Percentiles rank a stretch among this genome's conserved stretches.
Conservation (phyloP, 2,329 filamentous ascomycete species). For the Ophiocordyceps camponoti-floridani region DNA sequence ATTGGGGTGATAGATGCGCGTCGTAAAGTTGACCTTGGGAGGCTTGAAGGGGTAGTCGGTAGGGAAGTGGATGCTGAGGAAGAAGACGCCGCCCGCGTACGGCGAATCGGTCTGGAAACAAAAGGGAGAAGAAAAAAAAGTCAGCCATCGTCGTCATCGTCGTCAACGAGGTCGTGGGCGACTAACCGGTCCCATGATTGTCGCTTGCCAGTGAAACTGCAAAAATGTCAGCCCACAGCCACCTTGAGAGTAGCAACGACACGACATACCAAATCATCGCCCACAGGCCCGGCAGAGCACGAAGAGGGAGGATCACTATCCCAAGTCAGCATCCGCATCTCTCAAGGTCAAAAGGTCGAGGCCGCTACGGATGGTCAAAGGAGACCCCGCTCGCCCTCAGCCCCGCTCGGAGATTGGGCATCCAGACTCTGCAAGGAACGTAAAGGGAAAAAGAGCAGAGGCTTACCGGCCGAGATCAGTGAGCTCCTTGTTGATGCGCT, state of each 20-base stretch:
- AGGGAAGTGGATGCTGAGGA: constrained; percentile 96
- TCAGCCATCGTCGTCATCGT: background rate
- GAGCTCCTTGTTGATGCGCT: constrained; percentile 91
- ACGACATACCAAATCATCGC: constrained; percentile 81
- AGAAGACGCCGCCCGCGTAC: constrained; percentile 97
- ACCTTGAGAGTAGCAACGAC: background rate
- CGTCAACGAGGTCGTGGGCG: background rate
- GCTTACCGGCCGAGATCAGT: constrained; percentile 76
- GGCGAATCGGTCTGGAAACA: constrained; percentile 69
- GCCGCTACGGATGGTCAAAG: background rate
- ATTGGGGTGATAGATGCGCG: constrained; percentile 98
- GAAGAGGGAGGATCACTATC: constrained; percentile 90
- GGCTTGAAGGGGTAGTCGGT: constrained; percentile 99
- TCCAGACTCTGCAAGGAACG: constrained; percentile 4
- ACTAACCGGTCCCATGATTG: constrained; percentile 97
- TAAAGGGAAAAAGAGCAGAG: background rate
- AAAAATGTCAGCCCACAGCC: background rate
- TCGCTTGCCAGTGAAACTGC: constrained; percentile 99
- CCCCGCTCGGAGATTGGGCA: constrained; percentile 19
- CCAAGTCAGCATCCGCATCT: constrained; percentile 10
- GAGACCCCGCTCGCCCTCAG: constrained; percentile 17
- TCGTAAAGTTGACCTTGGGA: constrained; percentile 99
- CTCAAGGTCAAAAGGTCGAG: background rate
- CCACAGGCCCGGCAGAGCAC: constrained; percentile 91
- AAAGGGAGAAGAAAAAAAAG: too few species aligned